Evolutionary conservation across 2,329 filamentous ascomycete genomes (phyloP).

Genomic region (Venturia nashicola): DNA sequence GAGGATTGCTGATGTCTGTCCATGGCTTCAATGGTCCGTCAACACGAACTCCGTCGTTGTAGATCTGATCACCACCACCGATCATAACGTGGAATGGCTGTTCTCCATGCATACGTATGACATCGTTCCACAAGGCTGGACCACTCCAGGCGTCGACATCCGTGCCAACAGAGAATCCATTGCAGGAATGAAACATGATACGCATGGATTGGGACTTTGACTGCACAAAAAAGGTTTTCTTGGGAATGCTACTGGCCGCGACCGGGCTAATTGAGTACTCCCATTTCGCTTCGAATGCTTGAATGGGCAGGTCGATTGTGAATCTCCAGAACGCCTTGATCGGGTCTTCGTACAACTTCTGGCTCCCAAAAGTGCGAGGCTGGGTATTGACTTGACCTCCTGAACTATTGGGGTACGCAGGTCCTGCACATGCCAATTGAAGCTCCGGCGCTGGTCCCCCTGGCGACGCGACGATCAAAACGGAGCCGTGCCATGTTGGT

Average conservation of each 20-base stretch:
- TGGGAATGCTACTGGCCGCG: constrained; percentile 7
- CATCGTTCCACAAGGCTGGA: constrained; percentile 52
- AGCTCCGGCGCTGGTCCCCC: constrained; percentile 52
- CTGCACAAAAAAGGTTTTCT: constrained; percentile 44
- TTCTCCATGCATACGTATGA: constrained; percentile 45
- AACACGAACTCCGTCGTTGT: constrained; percentile 69
- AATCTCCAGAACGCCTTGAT: constrained; percentile 49
- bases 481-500: constrained; percentile 67
- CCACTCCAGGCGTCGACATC: constrained; percentile 51
- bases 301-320: constrained; percentile 50
- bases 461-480: constrained; percentile 68
- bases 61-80: constrained; percentile 81
- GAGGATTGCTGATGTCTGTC: constrained; percentile 48
- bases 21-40: constrained; percentile 62
- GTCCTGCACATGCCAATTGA: constrained; percentile 40
- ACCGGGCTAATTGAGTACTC: constrained; percentile 51
- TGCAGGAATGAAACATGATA: constrained; percentile 59
- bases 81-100: constrained; percentile 59
- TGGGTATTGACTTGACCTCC: constrained; percentile 7
- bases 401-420: constrained; percentile 10
- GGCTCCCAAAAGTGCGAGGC: constrained; percentile 29
- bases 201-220: constrained; percentile 52
- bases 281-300: constrained; percentile 62
- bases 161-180: constrained; percentile 55
- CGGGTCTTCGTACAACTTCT: constrained; percentile 49